A percentile compares a stretch with the other conserved stretches of the same genome.
Conservation (phyloP, 2,329 filamentous ascomycete genomes). For the Alternaria sp. region DNA sequence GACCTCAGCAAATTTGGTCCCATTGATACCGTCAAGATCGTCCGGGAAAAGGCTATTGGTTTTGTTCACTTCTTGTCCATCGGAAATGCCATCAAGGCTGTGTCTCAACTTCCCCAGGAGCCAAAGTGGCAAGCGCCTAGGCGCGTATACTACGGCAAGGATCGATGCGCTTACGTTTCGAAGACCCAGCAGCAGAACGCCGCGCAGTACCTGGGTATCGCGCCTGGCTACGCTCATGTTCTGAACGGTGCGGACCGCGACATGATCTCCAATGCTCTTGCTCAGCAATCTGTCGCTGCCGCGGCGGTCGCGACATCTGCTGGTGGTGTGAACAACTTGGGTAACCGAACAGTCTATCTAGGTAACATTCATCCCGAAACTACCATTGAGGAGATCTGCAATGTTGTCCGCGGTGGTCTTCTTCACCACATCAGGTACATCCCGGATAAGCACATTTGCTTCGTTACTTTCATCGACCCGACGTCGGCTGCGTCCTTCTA, state of each 20-base stretch:
- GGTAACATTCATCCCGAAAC: constrained; percentile 99
- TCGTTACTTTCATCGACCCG: constrained; percentile 98
- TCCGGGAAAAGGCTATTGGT: constrained; percentile 96
- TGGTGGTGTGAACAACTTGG: constrained; percentile 95
- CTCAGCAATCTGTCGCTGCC: constrained; percentile 95
- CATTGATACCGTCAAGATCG: constrained; percentile 97
- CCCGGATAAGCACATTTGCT: constrained; percentile 99
- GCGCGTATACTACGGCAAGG: constrained; percentile 98
- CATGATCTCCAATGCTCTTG: constrained; percentile 92
- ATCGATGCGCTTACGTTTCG: constrained; percentile 96
- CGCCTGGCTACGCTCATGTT: constrained; percentile 94
- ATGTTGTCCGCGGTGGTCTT: constrained; percentile 93
- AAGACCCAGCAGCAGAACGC: constrained; percentile 99
- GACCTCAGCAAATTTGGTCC: constrained; percentile 95
- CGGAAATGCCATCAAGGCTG: constrained; percentile 97
- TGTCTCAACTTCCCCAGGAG: constrained; percentile 94
- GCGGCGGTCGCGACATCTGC: constrained; percentile 96
- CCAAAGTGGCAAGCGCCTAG: constrained; percentile 95
- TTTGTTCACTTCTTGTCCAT: constrained; percentile 98
- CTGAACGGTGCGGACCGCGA: constrained; percentile 95
- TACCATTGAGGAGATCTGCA: constrained; percentile 99
- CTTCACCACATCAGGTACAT: constrained; percentile 99
- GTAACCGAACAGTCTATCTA: constrained; percentile 96
- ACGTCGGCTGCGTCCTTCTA: constrained; percentile 98
- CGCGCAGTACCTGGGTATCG: constrained; percentile 95